Evolutionary conservation across 305 asterid species (phyloP).

Genomic region (Solanum chacoense): DNA sequence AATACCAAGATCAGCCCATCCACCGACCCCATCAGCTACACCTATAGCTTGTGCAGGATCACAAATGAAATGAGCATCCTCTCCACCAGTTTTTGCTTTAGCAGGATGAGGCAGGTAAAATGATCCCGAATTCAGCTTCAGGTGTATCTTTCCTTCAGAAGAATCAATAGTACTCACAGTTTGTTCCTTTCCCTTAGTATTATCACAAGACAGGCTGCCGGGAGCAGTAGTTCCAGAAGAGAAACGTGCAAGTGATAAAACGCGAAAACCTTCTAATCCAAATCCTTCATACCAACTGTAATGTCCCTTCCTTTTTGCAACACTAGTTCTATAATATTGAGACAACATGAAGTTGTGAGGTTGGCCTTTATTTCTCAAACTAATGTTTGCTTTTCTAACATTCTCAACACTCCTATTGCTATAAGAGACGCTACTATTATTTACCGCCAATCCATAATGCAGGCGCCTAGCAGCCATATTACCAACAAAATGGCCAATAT

Average conservation of each 20-base stretch:
- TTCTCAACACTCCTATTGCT: not conserved
- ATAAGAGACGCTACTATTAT: not conserved
- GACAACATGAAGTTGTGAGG: conserved; percentile 7
- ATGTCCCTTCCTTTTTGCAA: not conserved
- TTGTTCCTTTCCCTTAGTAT: not conserved
- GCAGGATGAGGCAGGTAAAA: conserved; percentile 1
- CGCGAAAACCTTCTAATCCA: not conserved
- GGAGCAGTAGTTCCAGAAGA: not conserved
- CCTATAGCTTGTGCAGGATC: not conserved
- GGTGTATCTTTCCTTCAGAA: not conserved
- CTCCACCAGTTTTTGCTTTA: conserved; percentile 1
- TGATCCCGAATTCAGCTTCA: not conserved
- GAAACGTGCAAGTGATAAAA: not conserved
- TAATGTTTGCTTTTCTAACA: not conserved
- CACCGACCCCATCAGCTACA: conserved; percentile 4
- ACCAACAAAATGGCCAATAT: conserved; percentile 1
- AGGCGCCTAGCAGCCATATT: not conserved
- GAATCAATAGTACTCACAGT: not conserved
- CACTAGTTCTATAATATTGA: not conserved
- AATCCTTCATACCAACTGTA: not conserved
- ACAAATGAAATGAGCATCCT: conserved; percentile 1
- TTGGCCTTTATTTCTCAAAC: not conserved
- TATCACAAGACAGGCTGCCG: not conserved
- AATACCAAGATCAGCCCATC: conserved; percentile 6
- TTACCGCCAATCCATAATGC: not conserved